Evolutionary conservation across 495 filamentous ascomycete species (phyloP).

Genomic region (Penicillium pancosmium): DNA sequence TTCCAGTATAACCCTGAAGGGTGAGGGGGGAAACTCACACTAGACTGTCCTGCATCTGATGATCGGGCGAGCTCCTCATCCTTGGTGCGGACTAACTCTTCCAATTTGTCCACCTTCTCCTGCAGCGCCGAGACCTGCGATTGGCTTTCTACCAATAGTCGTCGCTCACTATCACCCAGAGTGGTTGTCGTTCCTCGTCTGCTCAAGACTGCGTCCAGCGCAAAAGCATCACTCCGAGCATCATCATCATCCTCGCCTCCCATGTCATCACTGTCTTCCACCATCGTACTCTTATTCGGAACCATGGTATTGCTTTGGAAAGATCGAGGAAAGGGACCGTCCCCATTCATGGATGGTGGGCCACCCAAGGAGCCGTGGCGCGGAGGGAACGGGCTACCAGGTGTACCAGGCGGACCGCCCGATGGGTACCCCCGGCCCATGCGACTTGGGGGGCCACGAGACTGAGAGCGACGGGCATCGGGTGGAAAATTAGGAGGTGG

Average conservation of each 20-base stretch:
- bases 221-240: conserved; percentile 67
- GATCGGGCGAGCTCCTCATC: conserved; percentile 58
- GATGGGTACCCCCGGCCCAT: conserved; percentile 46
- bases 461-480: conserved; percentile 42
- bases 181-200: conserved; percentile 58
- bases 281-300: conserved; percentile 97
- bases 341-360: conserved; percentile 48
- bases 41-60: conserved; percentile 27
- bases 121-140: conserved; percentile 73
- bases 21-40: conserved; percentile 7
- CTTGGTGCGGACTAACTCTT: conserved; percentile 59
- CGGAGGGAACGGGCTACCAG: conserved; percentile 46
- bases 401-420: conserved; percentile 39
- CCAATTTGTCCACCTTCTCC: conserved; percentile 72
- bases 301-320: conserved; percentile 96
- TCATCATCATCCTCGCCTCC: conserved; percentile 63
- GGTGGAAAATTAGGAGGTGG: conserved; percentile 50
- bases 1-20: not conserved
- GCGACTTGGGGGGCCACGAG: conserved; percentile 41
- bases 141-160: conserved; percentile 74
- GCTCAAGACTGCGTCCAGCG: conserved; percentile 58
- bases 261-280: conserved; percentile 89
- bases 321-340: conserved; percentile 75
- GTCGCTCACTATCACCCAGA: conserved; percentile 66
- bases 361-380: conserved; percentile 50